Base-by-base conservation (phyloP, 352 stramenopile genomes). In the Globisporangium heterothallicum region DNA sequence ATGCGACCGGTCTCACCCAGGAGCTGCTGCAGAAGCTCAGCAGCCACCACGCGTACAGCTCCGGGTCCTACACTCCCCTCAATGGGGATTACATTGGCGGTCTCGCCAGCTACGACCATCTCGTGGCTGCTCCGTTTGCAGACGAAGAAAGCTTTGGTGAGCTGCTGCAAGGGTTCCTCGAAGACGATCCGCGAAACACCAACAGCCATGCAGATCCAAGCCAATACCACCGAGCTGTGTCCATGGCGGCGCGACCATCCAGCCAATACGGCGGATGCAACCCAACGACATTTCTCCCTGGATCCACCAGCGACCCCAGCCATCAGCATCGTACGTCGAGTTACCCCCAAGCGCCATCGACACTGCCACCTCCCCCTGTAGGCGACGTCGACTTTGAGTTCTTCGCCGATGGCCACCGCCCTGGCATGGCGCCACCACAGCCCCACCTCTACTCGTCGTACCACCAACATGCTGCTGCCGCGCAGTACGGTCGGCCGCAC, bases 91-190 rank as follows among this genome's bases (percentile, higher is more conserved):
- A 66, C 66, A 41, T 42, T 26, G 40, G 45, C 51, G 25, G 64
- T 7, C 35, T 60, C 0, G 27, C 42, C 14, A 53, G 13, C 19
- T 86, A 88, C 53, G 75, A 89, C 27, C 78, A 89, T 26, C 66
- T 84, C 36, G 63, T 72, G n/a, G 56, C 71, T 4, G 52, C 63
- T 30, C 46, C 73, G 25, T 86, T 83, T 52, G 66, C 64, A 1
- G 78, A 86, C 45, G 78, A 89, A 60, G 78, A 89, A 48, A 58
- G 63, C 7, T 86, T 89, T 51, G 72, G 75, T 24, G 78, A 89
- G 46, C 61, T 89, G 30, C 56, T 89, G 18, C 73, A 89, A 49
- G 75, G 72, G 30, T 86, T 89, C 58, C 61, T 86, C 0, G 78
- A 89, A 43, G 78, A 89, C 47, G 78, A 89, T 22, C 64, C 74